Evolutionary conservation across 140 eudicot genomes (phyloP), one percentile per base, ranked within the genome.

Genomic region (Oenanthe javanica): DNA sequence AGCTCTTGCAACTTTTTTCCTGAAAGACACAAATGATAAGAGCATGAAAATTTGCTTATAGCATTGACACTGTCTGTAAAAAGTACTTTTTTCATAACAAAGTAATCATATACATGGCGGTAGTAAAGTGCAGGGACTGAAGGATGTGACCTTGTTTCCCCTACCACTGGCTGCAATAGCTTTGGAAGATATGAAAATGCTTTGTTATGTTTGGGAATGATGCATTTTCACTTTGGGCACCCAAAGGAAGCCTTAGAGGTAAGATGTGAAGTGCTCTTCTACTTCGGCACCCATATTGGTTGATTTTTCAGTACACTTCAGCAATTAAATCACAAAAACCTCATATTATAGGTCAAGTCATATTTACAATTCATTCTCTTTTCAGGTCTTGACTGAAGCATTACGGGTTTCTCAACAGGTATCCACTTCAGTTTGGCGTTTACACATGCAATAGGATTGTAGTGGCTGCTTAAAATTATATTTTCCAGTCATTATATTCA

Each of bases 41-140:
- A 4, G 31, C 9, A 46, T 46, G 1, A 73, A 43, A 23, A 21
- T 21, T 73, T 46, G 36, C 18, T 21, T 43, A 10, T 43, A 43
- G 50, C 36, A 46, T 73, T 73, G 77, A 40, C 4, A 5, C 10
- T 19, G 9, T 8, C 7, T 0, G 7, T 18, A 21, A 19, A 45
- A 72, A 21, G 1, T 2, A 45, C 23, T 18, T 75, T 25, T 75
- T 6, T 47, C 18, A 31, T 5, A 2, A 77, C 57, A 42, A 83
- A 75, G 81, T 86, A 80, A 89, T 78, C 59, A 77, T 82, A 70
- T 27, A 57, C 81, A 23, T 75, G 63, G 86, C 81, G 77, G 79
- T 75, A 80, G 73, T 88, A 82, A 87, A 94, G 99, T 88, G 99
- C 99, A 91, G 99, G 98, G 93, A 93, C 87, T 83, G 99, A 96